These are phyloP conservation scores for Hura crepitans DNA, from an alignment of 441 rosid species.

Conservation along the genomic window DNA sequence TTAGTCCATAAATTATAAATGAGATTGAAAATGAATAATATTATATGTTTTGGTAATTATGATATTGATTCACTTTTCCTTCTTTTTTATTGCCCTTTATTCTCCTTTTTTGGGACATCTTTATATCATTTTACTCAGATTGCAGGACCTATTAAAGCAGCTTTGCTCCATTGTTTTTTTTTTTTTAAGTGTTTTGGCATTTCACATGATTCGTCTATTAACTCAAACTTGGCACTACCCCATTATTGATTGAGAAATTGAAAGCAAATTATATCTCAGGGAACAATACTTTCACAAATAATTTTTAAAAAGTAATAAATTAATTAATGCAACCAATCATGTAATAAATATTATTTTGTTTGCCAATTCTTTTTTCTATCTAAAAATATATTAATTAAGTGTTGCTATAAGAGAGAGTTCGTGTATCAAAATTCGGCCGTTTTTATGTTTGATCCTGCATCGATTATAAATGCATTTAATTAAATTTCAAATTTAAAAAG, in stretches of 20 bases:
- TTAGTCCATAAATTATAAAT: background rate
- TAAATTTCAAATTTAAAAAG: too few relatives aligned
- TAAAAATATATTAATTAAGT: background rate
- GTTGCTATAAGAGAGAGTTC: too few relatives aligned
- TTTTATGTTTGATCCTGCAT: too few relatives aligned
- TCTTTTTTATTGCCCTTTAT: background rate
- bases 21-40: background rate
- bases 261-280: too few relatives aligned
- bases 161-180: background rate
- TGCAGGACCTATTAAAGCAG: background rate
- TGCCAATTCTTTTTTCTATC: too few relatives aligned
- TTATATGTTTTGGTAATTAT: conserved; percentile 16
- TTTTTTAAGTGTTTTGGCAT: background rate
- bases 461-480: too few relatives aligned
- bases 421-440: too few relatives aligned
- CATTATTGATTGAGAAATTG: too few relatives aligned
- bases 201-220: background rate
- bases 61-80: background rate
- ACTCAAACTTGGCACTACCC: background rate
- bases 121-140: conserved; percentile 4
- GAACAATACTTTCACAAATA: too few relatives aligned
- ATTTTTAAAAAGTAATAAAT: too few relatives aligned
- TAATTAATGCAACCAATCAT: too few relatives aligned
- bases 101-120: conserved; percentile 3
- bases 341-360: too few relatives aligned